A percentile compares a stretch with the other conserved stretches of the same genome.
These are phyloP conservation scores for Fistulinella prunicolor DNA, from an alignment of 768 basidiomycete genomes.

Conservation along the genomic window DNA sequence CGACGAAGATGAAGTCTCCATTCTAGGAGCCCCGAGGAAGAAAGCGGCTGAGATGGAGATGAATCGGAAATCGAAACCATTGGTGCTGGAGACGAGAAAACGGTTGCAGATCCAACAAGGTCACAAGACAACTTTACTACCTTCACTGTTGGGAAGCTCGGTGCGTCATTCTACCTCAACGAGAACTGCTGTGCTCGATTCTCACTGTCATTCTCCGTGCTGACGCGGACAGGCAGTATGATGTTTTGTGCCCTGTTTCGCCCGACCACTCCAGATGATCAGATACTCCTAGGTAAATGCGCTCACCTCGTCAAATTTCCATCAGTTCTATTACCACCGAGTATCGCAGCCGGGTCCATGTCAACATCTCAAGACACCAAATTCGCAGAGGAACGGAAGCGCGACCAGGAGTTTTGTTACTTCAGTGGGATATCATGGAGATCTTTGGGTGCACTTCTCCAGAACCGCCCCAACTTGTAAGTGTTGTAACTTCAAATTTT, in stretches of 20 bases:
- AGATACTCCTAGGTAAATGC: slow-evolving; percentile 91
- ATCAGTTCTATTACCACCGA: slow-evolving; percentile 89
- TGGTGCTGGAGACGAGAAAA: no score
- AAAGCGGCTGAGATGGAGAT: no score
- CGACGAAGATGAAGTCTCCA: no score
- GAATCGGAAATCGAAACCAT: no score
- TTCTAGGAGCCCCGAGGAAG: no score
- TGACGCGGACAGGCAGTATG: slow-evolving; percentile 93
- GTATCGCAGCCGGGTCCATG: slow-evolving; percentile 93
- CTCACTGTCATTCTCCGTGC: slow-evolving; percentile 10
- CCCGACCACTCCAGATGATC: not conserved
- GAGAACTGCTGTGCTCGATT: slow-evolving; percentile 4
- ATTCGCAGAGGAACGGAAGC: slow-evolving; percentile 78
- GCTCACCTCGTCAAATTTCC: slow-evolving; percentile 99
- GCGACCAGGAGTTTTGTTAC: slow-evolving; percentile 77
- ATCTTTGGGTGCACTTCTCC: slow-evolving; percentile 71
- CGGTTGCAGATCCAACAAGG: slow-evolving; percentile 34
- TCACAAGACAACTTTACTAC: slow-evolving; percentile 73
- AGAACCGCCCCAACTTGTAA: slow-evolving; percentile 65
- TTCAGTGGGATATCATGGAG: slow-evolving; percentile 78
- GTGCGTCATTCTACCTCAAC: slow-evolving; percentile 43
- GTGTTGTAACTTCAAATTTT: slow-evolving; percentile 39
- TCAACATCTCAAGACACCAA: slow-evolving; percentile 93
- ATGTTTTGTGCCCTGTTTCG: slow-evolving; percentile 1
- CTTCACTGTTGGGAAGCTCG: slow-evolving; percentile 95